Conservation (phyloP, 305 asterid species). For the Solanum hybrid region DNA sequence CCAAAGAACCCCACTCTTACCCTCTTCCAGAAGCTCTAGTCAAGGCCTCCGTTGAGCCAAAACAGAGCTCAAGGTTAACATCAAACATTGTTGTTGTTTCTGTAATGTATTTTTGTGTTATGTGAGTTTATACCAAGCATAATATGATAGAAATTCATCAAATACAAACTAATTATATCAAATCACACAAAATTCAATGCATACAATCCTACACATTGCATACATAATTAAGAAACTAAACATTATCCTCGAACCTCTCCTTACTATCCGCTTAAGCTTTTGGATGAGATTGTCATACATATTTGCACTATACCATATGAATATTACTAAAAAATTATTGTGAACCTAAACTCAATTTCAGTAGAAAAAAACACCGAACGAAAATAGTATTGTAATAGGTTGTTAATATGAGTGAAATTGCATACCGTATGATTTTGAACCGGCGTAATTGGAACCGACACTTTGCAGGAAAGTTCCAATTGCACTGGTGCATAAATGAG, state of each 20-base stretch:
- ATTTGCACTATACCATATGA: not conserved
- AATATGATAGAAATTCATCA: not conserved
- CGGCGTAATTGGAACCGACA: slow-evolving; percentile 63
- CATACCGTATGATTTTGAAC: not conserved
- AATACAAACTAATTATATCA: not conserved
- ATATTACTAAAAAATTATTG: not conserved
- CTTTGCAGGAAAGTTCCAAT: slow-evolving; percentile 63
- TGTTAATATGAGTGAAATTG: not conserved
- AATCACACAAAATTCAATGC: not conserved
- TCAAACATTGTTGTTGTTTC: not conserved
- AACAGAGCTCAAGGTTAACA: not conserved
- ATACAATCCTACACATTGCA: not conserved
- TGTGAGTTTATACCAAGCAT: not conserved
- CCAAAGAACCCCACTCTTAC: too few relatives aligned
- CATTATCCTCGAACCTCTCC: not conserved
- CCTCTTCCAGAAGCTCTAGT: not conserved
- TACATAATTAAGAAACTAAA: not conserved
- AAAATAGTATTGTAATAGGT: not conserved
- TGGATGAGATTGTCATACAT: not conserved
- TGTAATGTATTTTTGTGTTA: not conserved
- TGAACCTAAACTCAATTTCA: too few relatives aligned
- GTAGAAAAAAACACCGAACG: not conserved
- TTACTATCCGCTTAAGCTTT: too few relatives aligned
- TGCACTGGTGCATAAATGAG: slow-evolving; percentile 71
- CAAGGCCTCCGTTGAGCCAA: not conserved